These are phyloP conservation scores for Yarrowia porcina DNA, from an alignment of 805 yeast species.

Conservation along the genomic window DNA sequence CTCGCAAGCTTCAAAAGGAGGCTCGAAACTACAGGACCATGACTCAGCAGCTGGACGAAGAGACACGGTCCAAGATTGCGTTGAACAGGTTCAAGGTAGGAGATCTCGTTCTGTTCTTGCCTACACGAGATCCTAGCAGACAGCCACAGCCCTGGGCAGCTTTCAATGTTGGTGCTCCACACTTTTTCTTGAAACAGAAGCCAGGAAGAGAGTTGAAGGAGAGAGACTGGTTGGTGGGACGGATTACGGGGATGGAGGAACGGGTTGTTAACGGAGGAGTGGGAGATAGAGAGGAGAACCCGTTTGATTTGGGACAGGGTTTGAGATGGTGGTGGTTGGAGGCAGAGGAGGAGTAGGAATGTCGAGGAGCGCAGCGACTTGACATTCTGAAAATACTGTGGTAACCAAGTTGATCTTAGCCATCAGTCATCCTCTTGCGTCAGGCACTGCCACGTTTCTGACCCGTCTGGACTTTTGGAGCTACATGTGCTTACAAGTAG, in stretches of 20 bases:
- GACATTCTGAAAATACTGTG: no score
- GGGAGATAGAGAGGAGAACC: constrained; percentile 52
- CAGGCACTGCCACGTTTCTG: no score
- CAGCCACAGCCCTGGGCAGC: constrained; percentile 80
- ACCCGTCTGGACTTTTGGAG: no score
- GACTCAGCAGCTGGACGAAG: constrained; percentile 35
- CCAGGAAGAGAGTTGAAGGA: constrained; percentile 40
- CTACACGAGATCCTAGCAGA: constrained; percentile 55
- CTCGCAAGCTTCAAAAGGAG: constrained; percentile 78
- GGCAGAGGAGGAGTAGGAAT: constrained; percentile 43
- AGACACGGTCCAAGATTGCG: constrained; percentile 54
- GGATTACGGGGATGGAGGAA: constrained; percentile 57
- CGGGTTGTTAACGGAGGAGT: constrained; percentile 42
- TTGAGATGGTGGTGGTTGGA: constrained; percentile 61
- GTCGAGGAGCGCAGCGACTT: not conserved
- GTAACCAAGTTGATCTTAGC: no score
- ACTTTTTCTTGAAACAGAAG: constrained; percentile 64
- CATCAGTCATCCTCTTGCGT: no score
- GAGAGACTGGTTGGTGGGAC: constrained; percentile 82
- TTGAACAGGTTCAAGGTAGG: constrained; percentile 64
- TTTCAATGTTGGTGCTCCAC: constrained; percentile 84
- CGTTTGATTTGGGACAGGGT: constrained; percentile 62
- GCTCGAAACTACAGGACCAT: constrained; percentile 48
- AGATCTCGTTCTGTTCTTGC: constrained; percentile 81
- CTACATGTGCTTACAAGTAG: not conserved